Evolutionary conservation across 2,329 filamentous ascomycete species (phyloP), one percentile per base, ranked within the genome.

Genomic region (Metarhizium robertsii): DNA sequence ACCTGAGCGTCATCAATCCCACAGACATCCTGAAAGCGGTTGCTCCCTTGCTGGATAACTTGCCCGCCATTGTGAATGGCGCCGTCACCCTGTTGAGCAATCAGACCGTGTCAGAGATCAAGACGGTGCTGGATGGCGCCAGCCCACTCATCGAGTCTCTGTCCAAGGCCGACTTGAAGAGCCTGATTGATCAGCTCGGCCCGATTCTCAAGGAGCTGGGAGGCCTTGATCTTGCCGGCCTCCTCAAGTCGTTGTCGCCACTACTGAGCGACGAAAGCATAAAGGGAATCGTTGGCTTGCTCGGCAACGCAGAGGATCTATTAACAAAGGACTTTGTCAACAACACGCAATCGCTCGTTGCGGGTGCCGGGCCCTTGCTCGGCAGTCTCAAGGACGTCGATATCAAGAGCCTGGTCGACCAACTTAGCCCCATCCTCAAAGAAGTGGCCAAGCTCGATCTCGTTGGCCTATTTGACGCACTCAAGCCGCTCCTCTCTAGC

Each of bases 351-450:
- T 57, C 55, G 3, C 55, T 57, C 13, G n/a, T 56, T 30, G 55
- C 55, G 0, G 55, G 63, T 16, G 66, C 66, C 55, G 57, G 55
- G 29, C 70, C 71, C 0, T 56, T 74, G 2, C 57, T 73, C 5
- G 65, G 64, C 32, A 65, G 67, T 38, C 64, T 72, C 10, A 67
- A 73, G 64, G 53, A 67, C 13, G 16, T 64, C 7, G 46, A 66
- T 0, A 56, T 66, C 6, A 64, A 69, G 18, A n/a, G 52, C 10
- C 16, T 57, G 2, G 32, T 57, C 0, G 42, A 34, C 6, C 55
- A 57, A 20, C 18, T 57, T 62, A 62, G 63, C 6, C 71, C 71
- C 0, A 57, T 75, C 10, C 55, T 67, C 16, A 55, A 65, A 16
- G 59, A 57, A 11, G 36, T 58, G 1, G 47, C 47, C 20, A 53